Evolutionary conservation across 75 land plant genomes (phyloP).

Genomic region (Chamaecyparis obtusa): DNA sequence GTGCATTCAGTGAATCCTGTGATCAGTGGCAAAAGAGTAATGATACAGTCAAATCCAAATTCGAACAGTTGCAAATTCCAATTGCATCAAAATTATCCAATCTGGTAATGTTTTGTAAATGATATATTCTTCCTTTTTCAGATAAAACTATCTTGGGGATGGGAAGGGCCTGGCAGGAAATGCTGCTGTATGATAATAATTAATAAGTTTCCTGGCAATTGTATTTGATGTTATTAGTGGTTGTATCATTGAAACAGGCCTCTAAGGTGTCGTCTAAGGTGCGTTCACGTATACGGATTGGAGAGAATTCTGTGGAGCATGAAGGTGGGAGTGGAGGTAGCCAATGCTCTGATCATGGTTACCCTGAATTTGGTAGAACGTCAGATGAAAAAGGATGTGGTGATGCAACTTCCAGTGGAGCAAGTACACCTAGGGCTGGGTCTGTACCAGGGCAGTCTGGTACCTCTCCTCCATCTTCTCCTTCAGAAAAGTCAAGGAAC

Average conservation of each 20-base stretch:
- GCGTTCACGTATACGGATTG: constrained; percentile 32
- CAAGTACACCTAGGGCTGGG: constrained; percentile 58
- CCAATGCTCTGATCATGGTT: constrained; percentile 61
- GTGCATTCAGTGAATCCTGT: background rate
- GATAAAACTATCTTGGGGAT: background rate
- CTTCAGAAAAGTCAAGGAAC: constrained; percentile 28
- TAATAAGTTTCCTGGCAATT: background rate
- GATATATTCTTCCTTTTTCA: background rate
- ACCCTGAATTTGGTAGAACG: constrained; percentile 21
- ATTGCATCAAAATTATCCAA: constrained; percentile 67
- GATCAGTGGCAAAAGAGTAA: background rate
- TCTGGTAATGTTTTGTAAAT: constrained; percentile 48
- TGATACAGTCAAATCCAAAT: constrained; percentile 5
- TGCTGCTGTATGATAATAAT: background rate
- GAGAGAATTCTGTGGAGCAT: constrained; percentile 35
- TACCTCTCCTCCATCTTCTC: constrained; percentile 9
- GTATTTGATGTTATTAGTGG: background rate
- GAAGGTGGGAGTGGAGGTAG: constrained; percentile 65
- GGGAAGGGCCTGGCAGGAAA: background rate
- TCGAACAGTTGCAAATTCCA: constrained; percentile 56
- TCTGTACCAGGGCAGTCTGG: constrained; percentile 28
- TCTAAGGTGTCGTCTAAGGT: constrained; percentile 76
- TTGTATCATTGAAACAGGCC: constrained; percentile 39
- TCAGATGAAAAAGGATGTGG: constrained; percentile 52
- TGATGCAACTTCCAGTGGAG: constrained; percentile 55